phyloP scores from a whole-genome alignment of 2,329 filamentous ascomycete genomes.

The Stromatinia cepivora region DNA sequence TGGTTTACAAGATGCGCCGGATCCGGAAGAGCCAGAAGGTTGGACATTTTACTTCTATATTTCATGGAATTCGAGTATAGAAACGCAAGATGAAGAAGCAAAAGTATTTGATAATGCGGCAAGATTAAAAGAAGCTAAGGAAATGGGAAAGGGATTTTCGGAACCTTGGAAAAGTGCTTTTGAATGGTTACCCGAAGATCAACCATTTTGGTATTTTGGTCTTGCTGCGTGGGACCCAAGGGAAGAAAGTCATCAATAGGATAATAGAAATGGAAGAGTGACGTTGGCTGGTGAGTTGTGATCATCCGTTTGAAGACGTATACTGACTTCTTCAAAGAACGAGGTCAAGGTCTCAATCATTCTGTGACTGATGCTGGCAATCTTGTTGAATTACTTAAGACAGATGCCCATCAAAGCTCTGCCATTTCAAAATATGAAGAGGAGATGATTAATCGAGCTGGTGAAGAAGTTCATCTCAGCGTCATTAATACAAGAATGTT shows the following conservation, averaged over 20 bases:
- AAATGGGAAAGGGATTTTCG: slow-evolving; percentile 43
- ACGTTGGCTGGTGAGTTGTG: slow-evolving; percentile 40
- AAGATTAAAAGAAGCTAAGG: slow-evolving; percentile 45
- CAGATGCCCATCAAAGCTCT: slow-evolving; percentile 35
- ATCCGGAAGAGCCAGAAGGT: slow-evolving; percentile 43
- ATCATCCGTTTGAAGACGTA: not conserved
- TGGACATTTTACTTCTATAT: slow-evolving; percentile 52
- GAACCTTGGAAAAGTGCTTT: slow-evolving; percentile 49
- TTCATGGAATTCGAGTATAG: slow-evolving; percentile 45
- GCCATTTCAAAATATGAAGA: slow-evolving; percentile 46
- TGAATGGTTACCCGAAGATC: slow-evolving; percentile 40
- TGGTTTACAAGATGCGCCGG: slow-evolving; percentile 46
- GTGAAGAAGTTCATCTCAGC: slow-evolving; percentile 47
- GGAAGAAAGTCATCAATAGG: slow-evolving; percentile 38
- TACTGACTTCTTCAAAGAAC: slow-evolving; percentile 43
- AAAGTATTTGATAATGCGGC: slow-evolving; percentile 42
- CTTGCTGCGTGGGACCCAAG: slow-evolving; percentile 41
- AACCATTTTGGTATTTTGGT: slow-evolving; percentile 38
- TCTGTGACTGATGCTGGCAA: slow-evolving; percentile 47
- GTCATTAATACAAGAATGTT: slow-evolving; percentile 49
- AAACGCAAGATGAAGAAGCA: slow-evolving; percentile 45
- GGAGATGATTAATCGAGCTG: slow-evolving; percentile 48
- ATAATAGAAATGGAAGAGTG: slow-evolving; percentile 39
- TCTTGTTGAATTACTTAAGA: slow-evolving; percentile 36
- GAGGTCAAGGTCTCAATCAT: slow-evolving; percentile 52